phyloP scores from a whole-genome alignment of 2,329 filamentous ascomycete species.

The Chaetothyriales sp. region DNA sequence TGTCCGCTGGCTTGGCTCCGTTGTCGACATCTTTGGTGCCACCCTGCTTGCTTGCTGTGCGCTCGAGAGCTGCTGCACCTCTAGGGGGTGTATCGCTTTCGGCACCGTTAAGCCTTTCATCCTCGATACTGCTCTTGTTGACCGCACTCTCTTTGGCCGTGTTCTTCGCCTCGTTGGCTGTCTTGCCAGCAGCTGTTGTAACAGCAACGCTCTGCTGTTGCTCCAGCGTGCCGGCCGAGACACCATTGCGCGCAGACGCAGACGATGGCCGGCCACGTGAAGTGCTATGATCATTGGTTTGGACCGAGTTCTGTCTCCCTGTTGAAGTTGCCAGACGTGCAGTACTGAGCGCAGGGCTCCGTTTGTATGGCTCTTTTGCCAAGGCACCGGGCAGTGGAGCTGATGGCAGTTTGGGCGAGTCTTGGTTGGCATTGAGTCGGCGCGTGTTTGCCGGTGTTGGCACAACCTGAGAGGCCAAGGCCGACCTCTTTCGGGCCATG shows the following conservation, averaged over 20 bases:
- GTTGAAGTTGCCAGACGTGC: constrained; percentile 54
- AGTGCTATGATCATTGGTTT: constrained; percentile 24
- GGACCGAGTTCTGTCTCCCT: constrained; percentile 59
- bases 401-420: constrained; percentile 57
- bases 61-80: constrained; percentile 10
- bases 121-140: constrained; percentile 21
- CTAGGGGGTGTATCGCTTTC: constrained; percentile 21
- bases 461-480: constrained; percentile 8
- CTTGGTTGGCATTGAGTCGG: constrained; percentile 27
- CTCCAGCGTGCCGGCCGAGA: constrained; percentile 19
- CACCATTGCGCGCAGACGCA: constrained; percentile 46
- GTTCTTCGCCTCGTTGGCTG: constrained; percentile 35
- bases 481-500: constrained; percentile 57
- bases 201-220: constrained; percentile 14
- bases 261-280: constrained; percentile 28
- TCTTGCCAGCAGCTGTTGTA: constrained; percentile 19
- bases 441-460: not conserved
- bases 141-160: constrained; percentile 35
- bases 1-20: not conserved
- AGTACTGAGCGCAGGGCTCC: constrained; percentile 46
- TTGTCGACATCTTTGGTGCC: constrained; percentile 4
- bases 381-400: constrained; percentile 60
- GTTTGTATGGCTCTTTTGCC: constrained; percentile 39
- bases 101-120: constrained; percentile 32
- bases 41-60: constrained; percentile 25